Percentiles rank a stretch among this genome's conserved stretches.
These are phyloP conservation scores for Kodamaea laetipori DNA, from an alignment of 805 yeast species.

Conservation along the genomic window DNA sequence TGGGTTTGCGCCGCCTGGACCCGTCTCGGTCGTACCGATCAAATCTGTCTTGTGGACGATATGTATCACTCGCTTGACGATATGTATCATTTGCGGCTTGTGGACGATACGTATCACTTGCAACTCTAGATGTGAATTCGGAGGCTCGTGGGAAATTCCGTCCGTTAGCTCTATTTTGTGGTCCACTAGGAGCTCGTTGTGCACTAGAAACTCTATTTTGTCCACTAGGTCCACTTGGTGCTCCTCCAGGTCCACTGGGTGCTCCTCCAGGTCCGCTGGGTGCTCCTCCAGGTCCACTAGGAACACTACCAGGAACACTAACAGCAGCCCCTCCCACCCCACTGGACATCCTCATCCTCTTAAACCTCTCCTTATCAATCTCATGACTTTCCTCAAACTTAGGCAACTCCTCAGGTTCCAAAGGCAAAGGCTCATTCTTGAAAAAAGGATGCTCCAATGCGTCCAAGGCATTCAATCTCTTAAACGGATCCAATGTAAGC, in stretches of 20 bases:
- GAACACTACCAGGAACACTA: not conserved
- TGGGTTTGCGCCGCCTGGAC: not conserved
- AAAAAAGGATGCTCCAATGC: constrained; percentile 77
- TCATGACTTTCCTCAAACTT: constrained; percentile 87
- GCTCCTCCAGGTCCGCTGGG: not conserved
- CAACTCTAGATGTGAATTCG: not conserved
- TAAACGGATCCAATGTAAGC: constrained; percentile 67
- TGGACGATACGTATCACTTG: not conserved
- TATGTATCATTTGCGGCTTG: no score
- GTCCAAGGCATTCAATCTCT: constrained; percentile 74
- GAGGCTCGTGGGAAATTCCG: not conserved
- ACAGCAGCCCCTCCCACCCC: no score
- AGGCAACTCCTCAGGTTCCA: constrained; percentile 55
- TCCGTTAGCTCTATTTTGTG: not conserved
- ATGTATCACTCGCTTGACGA: no score
- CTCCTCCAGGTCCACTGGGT: not conserved
- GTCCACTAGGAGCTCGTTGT: no score
- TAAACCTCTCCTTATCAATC: constrained; percentile 66
- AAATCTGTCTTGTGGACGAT: not conserved
- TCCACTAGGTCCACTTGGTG: not conserved
- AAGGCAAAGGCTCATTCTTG: constrained; percentile 64
- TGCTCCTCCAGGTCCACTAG: not conserved
- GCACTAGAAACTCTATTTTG: not conserved
- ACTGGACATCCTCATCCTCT: constrained; percentile 45
- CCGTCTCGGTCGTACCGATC: not conserved